Evolutionary conservation across 306 rosid species (phyloP).

Genomic region (Alnus glutinosa): DNA sequence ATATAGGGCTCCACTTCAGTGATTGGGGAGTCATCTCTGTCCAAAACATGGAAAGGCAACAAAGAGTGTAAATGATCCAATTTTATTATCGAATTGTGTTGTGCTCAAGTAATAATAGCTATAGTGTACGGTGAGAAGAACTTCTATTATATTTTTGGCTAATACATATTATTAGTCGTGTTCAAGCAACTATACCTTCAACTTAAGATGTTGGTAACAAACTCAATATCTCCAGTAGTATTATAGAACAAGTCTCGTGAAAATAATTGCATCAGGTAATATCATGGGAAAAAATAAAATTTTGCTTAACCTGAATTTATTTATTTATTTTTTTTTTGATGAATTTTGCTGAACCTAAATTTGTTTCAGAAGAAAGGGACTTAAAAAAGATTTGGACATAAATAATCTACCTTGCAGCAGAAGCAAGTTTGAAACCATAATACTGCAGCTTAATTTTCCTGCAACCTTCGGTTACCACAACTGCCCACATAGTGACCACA

Average conservation of each 20-base stretch:
- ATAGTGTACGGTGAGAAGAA: slow-evolving; percentile 7
- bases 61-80: slow-evolving; percentile 29
- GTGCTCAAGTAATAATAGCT: slow-evolving; percentile 25
- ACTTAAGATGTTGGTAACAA: not conserved
- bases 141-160: slow-evolving; percentile 15
- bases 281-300: not conserved
- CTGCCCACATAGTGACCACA: slow-evolving; percentile 96
- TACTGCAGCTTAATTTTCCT: slow-evolving; percentile 95
- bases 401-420: slow-evolving; percentile 79
- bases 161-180: not conserved
- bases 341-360: not conserved
- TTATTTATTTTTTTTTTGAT: too few species aligned
- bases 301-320: not conserved
- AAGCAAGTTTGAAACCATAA: slow-evolving; percentile 97
- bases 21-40: slow-evolving; percentile 88
- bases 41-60: slow-evolving; percentile 38
- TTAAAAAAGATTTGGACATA: slow-evolving; percentile 11
- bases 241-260: not conserved
- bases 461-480: slow-evolving; percentile 97
- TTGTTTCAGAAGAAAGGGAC: slow-evolving; percentile 4
- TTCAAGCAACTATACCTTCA: not conserved
- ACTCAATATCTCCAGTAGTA: not conserved
- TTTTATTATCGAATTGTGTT: slow-evolving; percentile 3
- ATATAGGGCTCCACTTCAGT: slow-evolving; percentile 99
- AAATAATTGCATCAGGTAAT: not conserved